Percentiles rank a stretch among this genome's conserved stretches.
Conservation (phyloP, 257 asterid genomes). For the Forsythia suspensa region DNA sequence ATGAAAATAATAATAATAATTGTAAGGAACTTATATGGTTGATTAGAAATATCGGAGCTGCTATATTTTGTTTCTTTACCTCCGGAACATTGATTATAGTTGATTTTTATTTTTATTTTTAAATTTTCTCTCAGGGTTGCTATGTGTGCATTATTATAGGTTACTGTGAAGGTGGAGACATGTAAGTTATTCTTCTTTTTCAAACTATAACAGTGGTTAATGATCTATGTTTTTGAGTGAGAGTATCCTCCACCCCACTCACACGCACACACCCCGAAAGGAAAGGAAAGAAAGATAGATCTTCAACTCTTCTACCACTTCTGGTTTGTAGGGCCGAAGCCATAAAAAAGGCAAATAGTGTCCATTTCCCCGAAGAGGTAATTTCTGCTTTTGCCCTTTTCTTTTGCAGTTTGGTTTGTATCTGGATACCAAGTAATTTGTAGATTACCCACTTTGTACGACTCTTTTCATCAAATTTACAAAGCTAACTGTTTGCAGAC, state of each 20-base stretch:
- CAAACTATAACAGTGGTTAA: constrained; percentile 4
- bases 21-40: constrained; percentile 7
- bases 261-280: neutral
- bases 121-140: constrained; percentile 67
- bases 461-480: constrained; percentile 19
- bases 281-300: constrained; percentile 14
- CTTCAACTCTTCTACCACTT: constrained; percentile 22
- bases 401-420: neutral
- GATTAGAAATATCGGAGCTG: neutral
- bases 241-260: neutral
- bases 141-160: constrained; percentile 92
- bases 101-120: neutral
- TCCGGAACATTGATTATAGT: constrained; percentile 2
- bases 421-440: neutral
- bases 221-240: constrained; percentile 12
- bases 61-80: neutral
- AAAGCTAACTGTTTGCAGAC: constrained; percentile 46
- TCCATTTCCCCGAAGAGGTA: constrained; percentile 83
- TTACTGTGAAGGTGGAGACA: constrained; percentile 97
- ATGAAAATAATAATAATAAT: neutral
- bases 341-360: constrained; percentile 68
- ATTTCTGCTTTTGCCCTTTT: constrained; percentile 9
- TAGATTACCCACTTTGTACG: neutral
- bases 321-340: constrained; percentile 73
- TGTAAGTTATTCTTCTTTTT: constrained; percentile 50